Evolutionary conservation across 805 yeast genomes (phyloP).

Genomic region (Lachancea fermentati): DNA sequence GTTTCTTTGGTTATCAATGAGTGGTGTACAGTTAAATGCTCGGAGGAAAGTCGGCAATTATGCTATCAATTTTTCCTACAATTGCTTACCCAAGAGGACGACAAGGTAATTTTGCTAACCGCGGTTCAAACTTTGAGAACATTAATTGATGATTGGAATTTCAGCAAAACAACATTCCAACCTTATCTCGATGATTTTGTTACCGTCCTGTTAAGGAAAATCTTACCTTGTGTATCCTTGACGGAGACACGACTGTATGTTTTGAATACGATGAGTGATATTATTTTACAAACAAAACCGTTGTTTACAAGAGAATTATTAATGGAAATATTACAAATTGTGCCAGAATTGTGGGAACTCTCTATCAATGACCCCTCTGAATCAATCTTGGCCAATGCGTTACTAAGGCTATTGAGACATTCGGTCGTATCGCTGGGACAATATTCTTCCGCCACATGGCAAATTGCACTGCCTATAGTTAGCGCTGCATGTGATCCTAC

Average conservation of each 20-base stretch:
- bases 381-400: constrained; percentile 43
- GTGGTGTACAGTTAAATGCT: constrained; percentile 70
- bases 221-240: constrained; percentile 46
- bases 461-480: constrained; percentile 61
- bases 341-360: constrained; percentile 76
- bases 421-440: constrained; percentile 51
- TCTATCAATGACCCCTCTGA: constrained; percentile 34
- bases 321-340: constrained; percentile 44
- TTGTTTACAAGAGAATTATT: constrained; percentile 48
- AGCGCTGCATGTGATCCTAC: constrained; percentile 54
- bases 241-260: constrained; percentile 76
- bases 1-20: constrained; percentile 70
- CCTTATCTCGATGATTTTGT: constrained; percentile 57
- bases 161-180: constrained; percentile 58
- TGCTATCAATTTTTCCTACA: constrained; percentile 54
- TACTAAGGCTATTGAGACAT: constrained; percentile 52
- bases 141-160: constrained; percentile 82
- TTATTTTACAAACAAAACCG: constrained; percentile 63
- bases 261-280: constrained; percentile 57
- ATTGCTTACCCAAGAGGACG: constrained; percentile 51
- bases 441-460: constrained; percentile 44
- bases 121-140: constrained; percentile 64
- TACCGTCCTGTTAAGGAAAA: constrained; percentile 38
- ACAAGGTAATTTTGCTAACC: constrained; percentile 74
- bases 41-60: constrained; percentile 48